Evolutionary conservation across 345 rosid genomes (phyloP).

Genomic region (Hypericum perforatum): DNA sequence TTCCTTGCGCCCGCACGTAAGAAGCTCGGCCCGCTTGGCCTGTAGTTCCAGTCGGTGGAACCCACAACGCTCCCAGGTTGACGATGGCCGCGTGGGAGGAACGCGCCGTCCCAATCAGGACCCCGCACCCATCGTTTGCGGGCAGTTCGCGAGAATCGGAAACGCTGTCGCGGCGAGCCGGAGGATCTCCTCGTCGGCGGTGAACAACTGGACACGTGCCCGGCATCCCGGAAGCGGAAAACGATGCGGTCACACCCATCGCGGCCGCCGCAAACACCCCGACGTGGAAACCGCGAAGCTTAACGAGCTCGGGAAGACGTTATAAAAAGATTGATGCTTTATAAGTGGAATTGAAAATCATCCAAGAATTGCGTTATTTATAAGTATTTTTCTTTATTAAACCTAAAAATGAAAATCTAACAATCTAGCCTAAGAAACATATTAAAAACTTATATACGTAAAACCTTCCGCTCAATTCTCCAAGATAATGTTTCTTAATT

Average conservation of each 20-base stretch:
- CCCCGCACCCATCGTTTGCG: conserved; percentile 97
- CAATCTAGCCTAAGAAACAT: no score
- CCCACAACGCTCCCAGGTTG: conserved; percentile 87
- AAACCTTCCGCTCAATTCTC: no score
- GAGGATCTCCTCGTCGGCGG: conserved; percentile 50
- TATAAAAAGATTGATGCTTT: no score
- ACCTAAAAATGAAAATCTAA: no score
- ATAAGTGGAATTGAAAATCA: no score
- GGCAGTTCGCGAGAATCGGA: conserved; percentile 70
- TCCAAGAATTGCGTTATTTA: no score
- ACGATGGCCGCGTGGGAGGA: conserved; percentile 82
- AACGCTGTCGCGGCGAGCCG: conserved; percentile 66
- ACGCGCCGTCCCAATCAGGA: conserved; percentile 73
- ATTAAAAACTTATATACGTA: no score
- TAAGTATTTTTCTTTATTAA: no score
- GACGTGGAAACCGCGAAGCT: conserved; percentile 49
- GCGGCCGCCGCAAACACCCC: conserved; percentile 44
- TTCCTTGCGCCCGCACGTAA: conserved; percentile 22
- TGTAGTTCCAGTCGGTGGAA: conserved; percentile 73
- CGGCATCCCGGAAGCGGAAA: conserved; percentile 57
- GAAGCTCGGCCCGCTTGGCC: conserved; percentile 49
- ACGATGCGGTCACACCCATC: conserved; percentile 57
- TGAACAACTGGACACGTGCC: conserved; percentile 65
- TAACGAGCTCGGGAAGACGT: no score
- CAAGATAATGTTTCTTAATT: no score